These are phyloP conservation scores for Aspergillus hancockii DNA, from an alignment of 495 filamentous ascomycete species.

Conservation along the genomic window DNA sequence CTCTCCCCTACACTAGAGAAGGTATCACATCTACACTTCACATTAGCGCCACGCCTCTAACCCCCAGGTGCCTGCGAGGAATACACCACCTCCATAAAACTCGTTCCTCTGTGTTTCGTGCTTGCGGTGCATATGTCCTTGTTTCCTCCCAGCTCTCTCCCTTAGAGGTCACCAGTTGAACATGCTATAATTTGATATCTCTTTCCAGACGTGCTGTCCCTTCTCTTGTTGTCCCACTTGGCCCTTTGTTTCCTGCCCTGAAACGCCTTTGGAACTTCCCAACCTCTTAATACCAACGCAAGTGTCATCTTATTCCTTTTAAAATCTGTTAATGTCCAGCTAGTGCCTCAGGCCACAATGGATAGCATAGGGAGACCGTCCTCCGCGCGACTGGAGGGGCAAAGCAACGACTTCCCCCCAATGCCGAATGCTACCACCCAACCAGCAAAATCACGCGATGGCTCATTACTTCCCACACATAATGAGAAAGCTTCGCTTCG, in stretches of 20 bases:
- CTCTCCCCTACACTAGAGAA: no score
- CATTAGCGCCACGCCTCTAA: no score
- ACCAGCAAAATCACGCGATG: constrained; percentile 7
- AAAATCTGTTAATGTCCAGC: background rate
- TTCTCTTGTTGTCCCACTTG: background rate
- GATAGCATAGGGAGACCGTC: background rate
- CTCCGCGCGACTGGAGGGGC: constrained; percentile 4
- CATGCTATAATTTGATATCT: background rate
- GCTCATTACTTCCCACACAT: constrained; percentile 31
- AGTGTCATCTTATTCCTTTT: background rate
- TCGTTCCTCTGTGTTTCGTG: background rate
- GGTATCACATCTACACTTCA: no score
- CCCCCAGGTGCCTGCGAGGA: background rate
- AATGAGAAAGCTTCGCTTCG: constrained; percentile 22
- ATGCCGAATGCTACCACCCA: constrained; percentile 8
- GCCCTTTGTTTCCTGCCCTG: background rate
- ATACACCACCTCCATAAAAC: background rate
- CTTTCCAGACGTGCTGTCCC: background rate
- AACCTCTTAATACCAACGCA: background rate
- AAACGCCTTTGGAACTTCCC: background rate
- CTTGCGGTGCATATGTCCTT: background rate
- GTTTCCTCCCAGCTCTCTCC: background rate
- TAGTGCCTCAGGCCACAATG: background rate
- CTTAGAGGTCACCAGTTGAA: background rate
- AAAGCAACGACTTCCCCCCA: constrained; percentile 1